A percentile compares a stretch with the other conserved stretches of the same genome.
phyloP scores from a whole-genome alignment of 2,329 filamentous ascomycete species.

The Cytospora piceae region DNA sequence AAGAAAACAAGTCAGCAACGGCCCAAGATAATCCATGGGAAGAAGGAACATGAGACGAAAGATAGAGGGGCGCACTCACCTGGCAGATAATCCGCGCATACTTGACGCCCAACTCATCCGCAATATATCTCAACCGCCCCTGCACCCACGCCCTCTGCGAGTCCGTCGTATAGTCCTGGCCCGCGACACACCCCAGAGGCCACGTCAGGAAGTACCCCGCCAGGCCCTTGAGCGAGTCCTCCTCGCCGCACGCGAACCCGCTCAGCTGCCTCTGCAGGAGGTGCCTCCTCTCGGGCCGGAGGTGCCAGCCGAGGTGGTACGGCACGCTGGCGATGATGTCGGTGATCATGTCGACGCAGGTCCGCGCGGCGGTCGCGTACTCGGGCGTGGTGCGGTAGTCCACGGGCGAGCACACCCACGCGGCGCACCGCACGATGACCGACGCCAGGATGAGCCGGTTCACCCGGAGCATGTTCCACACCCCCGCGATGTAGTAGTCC shows the following conservation, averaged over 20 bases:
- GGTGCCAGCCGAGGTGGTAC: slow-evolving; percentile 63
- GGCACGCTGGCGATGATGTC: slow-evolving; percentile 66
- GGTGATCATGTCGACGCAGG: slow-evolving; percentile 56
- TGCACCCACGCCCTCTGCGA: slow-evolving; percentile 59
- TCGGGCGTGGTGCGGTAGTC: slow-evolving; percentile 67
- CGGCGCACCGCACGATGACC: slow-evolving; percentile 60
- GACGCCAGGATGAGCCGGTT: slow-evolving; percentile 59
- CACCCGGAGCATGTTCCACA: slow-evolving; percentile 60
- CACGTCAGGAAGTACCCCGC: slow-evolving; percentile 64
- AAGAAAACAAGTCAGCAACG: not conserved
- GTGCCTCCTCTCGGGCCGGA: slow-evolving; percentile 44
- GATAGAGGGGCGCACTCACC: slow-evolving; percentile 43
- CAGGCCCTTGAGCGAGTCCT: slow-evolving; percentile 55
- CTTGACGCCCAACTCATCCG: slow-evolving; percentile 58
- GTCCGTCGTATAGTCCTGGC: slow-evolving; percentile 63
- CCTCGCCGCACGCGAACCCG: slow-evolving; percentile 54
- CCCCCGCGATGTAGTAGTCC: slow-evolving; percentile 61
- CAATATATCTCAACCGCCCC: slow-evolving; percentile 59
- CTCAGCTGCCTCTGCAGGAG: slow-evolving; percentile 46
- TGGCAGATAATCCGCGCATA: slow-evolving; percentile 60
- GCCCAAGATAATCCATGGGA: not conserved
- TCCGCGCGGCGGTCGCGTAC: slow-evolving; percentile 58
- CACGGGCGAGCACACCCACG: slow-evolving; percentile 62
- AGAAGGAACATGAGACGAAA: slow-evolving; percentile 5
- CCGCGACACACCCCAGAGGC: slow-evolving; percentile 58